Evolutionary conservation across 805 yeast species (phyloP).

Genomic region (Candida nitratophila): DNA sequence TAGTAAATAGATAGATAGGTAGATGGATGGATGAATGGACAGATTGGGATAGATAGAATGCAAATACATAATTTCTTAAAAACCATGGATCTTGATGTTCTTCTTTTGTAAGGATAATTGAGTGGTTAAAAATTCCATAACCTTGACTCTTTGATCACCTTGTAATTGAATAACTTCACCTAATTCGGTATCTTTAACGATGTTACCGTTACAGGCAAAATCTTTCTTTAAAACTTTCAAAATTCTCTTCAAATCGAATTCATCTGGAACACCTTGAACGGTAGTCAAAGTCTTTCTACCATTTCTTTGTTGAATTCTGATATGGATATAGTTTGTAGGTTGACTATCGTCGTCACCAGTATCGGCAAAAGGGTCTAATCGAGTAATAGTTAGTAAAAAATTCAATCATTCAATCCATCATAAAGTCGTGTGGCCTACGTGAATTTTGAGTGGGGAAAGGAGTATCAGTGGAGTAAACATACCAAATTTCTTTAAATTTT

Average conservation of each 20-base stretch:
- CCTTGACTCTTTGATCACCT: slow-evolving; percentile 98
- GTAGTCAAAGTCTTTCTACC: slow-evolving; percentile 98
- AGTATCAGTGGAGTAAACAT: no score
- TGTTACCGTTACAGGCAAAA: slow-evolving; percentile 97
- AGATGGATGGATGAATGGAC: not conserved
- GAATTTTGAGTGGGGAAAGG: no score
- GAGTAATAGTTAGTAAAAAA: not conserved
- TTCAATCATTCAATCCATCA: no score
- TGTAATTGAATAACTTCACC: slow-evolving; percentile 97
- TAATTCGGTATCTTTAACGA: slow-evolving; percentile 91
- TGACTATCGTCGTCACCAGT: slow-evolving; percentile 99
- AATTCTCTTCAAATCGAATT: slow-evolving; percentile 91
- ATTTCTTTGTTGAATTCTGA: slow-evolving; percentile 99
- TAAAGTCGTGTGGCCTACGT: no score
- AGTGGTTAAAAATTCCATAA: slow-evolving; percentile 82
- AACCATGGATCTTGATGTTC: slow-evolving; percentile 97
- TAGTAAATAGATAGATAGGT: no score
- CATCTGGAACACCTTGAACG: slow-evolving; percentile 94
- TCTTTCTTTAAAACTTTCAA: slow-evolving; percentile 93
- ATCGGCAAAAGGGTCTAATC: slow-evolving; percentile 93
- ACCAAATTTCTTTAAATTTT: slow-evolving; percentile 76
- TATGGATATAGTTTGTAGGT: slow-evolving; percentile 91
- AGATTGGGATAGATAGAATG: no score
- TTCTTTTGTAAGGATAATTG: slow-evolving; percentile 89
- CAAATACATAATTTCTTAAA: slow-evolving; percentile 35